Conservation (phyloP, 176 grass and related monocot genomes). For the Aegilops sharonensis region DNA sequence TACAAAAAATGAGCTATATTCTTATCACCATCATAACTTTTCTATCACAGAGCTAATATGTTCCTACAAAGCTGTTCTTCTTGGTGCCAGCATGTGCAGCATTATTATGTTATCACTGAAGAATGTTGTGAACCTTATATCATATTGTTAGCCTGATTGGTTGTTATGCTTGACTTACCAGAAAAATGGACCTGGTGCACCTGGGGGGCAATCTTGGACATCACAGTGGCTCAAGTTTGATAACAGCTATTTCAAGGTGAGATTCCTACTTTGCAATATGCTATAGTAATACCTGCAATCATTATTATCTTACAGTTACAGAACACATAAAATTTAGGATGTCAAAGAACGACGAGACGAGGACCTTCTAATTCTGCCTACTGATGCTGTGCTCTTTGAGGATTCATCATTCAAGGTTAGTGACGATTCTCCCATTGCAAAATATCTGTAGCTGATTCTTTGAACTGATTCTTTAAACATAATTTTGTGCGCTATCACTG, state of each 20-base stretch:
- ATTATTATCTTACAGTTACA: slow-evolving; percentile 6
- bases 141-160: not conserved
- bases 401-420: slow-evolving; percentile 88
- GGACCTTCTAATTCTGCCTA: slow-evolving; percentile 84
- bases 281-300: not conserved
- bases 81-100: slow-evolving; percentile 3
- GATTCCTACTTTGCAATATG: not conserved
- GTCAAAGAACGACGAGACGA: slow-evolving; percentile 69
- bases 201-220: slow-evolving; percentile 96
- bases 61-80: not conserved
- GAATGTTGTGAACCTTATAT: not conserved
- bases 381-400: slow-evolving; percentile 86
- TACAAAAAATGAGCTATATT: not conserved
- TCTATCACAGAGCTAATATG: not conserved
- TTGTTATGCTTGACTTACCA: slow-evolving; percentile 25
- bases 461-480: slow-evolving; percentile 1
- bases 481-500: not conserved
- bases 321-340: slow-evolving; percentile 41
- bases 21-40: not conserved
- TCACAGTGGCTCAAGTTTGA: slow-evolving; percentile 94
- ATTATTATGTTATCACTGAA: not conserved
- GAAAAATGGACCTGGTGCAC: slow-evolving; percentile 96
- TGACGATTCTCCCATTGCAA: slow-evolving; percentile 4
- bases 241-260: slow-evolving; percentile 93
- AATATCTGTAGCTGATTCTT: not conserved